Base-by-base conservation (phyloP, 768 basidiomycete genomes). In the Boletus patriciae region DNA sequence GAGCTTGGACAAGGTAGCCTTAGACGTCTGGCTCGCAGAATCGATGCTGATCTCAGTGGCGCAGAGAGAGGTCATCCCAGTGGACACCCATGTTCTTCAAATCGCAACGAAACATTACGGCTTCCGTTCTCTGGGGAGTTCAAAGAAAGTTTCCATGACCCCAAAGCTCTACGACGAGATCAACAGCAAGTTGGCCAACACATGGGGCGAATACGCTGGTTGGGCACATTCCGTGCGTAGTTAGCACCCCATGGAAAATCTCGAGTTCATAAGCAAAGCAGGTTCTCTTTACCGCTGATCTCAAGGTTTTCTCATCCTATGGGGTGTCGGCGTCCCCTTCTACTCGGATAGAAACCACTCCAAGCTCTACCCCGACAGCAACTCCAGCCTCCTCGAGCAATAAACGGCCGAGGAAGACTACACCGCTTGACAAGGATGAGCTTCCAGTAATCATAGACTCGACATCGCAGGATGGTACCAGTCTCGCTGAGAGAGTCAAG, bases 51-150 rank as follows among this genome's bases (percentile, higher is more conserved):
- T 40, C 34, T 37, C 27, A 3, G 16, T 45, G 38, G 15, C 34
- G n/a, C 46, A 96, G 92, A 80, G 76, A 64, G 88, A 92, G 61
- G 86, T 94, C 16, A 83, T 98, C 10, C 97, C 97, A 4, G 91
- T 99, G 50, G 97, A 99, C 68, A 97, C 95, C 0, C 97, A 99
- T 68, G 90, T 99, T 29, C 78, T 89, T 60, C 93, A 96, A 67
- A 94, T 98, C 51, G 91, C 92, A 10, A 74, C 80, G 23, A 92
- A 89, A 66, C 77, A 90, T 64, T 92, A 93, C 63, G 87, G 86
- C 1, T 65, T 92, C 12, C 83, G 82, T 62, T 76, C 78, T 7
- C 64, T 74, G 0, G 66, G 69, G 31, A 49, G 54, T 8, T 62
- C 63, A 2, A 76, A 75, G 44, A 88, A 88, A 66, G 67, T 77